Base-by-base conservation (phyloP, 2,329 filamentous ascomycete genomes). In the Orbilia quercus region DNA sequence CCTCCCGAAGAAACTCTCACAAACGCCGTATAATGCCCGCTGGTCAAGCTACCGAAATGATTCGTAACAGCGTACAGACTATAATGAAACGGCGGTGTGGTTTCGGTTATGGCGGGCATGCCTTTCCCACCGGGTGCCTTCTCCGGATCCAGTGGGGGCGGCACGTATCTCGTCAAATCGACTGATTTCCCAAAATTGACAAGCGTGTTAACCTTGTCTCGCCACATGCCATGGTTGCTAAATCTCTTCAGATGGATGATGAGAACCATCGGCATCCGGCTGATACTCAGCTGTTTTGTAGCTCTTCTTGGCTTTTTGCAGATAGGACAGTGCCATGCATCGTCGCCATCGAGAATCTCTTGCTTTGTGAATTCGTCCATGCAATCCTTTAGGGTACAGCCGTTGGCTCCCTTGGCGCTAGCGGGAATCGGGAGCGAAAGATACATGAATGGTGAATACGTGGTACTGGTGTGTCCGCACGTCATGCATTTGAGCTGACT, bases 51-150 rank as follows among this genome's bases (percentile, higher is more conserved):
- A 20, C 93, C 93, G 2, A 86, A 81, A 80, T 97, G 93, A 74
- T 90, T 85, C 60, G 96, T 87, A 5, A 97, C 90, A 1, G 89
- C 94, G 79, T 96, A 97, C 58, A 91, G 89, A 78, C 96, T 90
- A 80, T 97, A 99, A 3, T 84, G 82, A 78, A 90, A 92, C 0
- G 90, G 89, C 0, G 79, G 81, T 7, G 81, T 82, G 25, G 88
- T 80, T 77, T 87, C 84, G 14, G 73, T 55, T 36, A 71, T 74
- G 14, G 53, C 45, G 76, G 78, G 81, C 60, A 42, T 77, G 70
- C 42, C 80, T 78, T 42, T 78, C 54, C 64, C 77, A 18, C 66
- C 79, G 70, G 79, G 59, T 75, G 60, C 44, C 74, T 79, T 54
- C 75, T 62, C 23, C 65, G 75, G 25, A 74, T 77, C 36, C 78